A percentile compares a stretch with the other conserved stretches of the same genome.
Evolutionary conservation across 805 yeast species (phyloP).

Genomic region (Saccharomycopsis fibuligera): DNA sequence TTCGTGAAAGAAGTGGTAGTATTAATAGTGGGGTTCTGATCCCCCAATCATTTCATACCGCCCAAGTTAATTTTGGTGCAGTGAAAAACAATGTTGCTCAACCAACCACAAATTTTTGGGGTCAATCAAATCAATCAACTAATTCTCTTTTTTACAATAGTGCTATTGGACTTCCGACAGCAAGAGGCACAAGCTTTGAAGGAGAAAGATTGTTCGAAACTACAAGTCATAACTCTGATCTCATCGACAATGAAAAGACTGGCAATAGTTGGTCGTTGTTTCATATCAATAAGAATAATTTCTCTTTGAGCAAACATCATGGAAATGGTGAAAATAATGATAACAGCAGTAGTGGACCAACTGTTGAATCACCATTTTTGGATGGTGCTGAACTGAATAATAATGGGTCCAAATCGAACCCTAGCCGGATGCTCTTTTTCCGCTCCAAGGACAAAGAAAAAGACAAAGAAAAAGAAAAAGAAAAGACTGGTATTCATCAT

Average conservation of each 20-base stretch:
- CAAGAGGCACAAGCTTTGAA: conserved; percentile 5
- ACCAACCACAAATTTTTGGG: not conserved
- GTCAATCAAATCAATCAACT: conserved; percentile 2
- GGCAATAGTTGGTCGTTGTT: conserved; percentile 13
- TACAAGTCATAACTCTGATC: not conserved
- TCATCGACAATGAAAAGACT: not conserved
- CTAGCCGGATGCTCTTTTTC: conserved; percentile 9
- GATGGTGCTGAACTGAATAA: not conserved
- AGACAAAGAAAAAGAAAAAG: too few relatives aligned
- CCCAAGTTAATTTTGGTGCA: conserved; percentile 9
- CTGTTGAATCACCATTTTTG: not conserved
- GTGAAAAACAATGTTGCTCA: not conserved
- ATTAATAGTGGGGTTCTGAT: conserved; percentile 18
- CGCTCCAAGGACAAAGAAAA: conserved; percentile 9
- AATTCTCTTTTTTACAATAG: conserved; percentile 10
- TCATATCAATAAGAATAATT: conserved; percentile 7
- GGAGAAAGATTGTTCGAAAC: not conserved
- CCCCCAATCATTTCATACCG: conserved; percentile 21
- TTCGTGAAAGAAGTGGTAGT: conserved; percentile 20
- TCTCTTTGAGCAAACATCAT: too few relatives aligned
- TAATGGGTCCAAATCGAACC: not conserved
- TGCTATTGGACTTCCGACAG: conserved; percentile 1
- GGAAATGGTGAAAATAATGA: not conserved
- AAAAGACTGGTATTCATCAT: too few relatives aligned
- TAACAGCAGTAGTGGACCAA: not conserved